Evolutionary conservation across 2,329 filamentous ascomycete genomes (phyloP).

Genomic region (Bertia moriformis): DNA sequence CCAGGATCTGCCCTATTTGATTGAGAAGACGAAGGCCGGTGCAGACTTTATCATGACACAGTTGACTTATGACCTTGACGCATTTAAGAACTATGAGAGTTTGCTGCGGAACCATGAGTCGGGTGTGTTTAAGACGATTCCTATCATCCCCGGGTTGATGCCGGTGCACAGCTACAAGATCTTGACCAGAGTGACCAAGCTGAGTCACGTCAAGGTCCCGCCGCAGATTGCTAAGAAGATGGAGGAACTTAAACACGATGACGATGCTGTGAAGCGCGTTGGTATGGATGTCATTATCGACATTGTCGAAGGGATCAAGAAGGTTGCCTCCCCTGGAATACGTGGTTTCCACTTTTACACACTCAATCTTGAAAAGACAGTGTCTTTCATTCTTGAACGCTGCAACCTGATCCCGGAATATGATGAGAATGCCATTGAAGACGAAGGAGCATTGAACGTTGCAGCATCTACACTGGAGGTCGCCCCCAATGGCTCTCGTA

Average conservation of each 20-base stretch:
- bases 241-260: conserved; percentile 38
- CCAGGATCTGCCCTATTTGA: conserved; percentile 51
- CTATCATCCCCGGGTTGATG: conserved; percentile 63
- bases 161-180: conserved; percentile 65
- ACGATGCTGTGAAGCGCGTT: conserved; percentile 42
- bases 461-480: conserved; percentile 16
- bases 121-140: conserved; percentile 52
- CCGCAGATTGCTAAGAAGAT: conserved; percentile 36
- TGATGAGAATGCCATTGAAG: conserved; percentile 10
- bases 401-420: conserved; percentile 36
- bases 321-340: conserved; percentile 21
- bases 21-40: conserved; percentile 56
- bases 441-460: conserved; percentile 17
- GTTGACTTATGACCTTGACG: conserved; percentile 55
- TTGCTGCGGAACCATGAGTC: conserved; percentile 48
- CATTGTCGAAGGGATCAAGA: conserved; percentile 46
- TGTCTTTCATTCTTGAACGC: conserved; percentile 55
- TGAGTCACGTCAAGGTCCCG: conserved; percentile 54
- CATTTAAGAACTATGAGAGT: conserved; percentile 48
- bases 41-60: conserved; percentile 70
- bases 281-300: conserved; percentile 48
- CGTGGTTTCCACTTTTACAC: conserved; percentile 65
- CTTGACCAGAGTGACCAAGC: conserved; percentile 53
- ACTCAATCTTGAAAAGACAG: conserved; percentile 58
- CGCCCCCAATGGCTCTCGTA: conserved; percentile 13